Evolutionary conservation across 106 monocot species (phyloP).

Genomic region (Hemerocallis citrina): DNA sequence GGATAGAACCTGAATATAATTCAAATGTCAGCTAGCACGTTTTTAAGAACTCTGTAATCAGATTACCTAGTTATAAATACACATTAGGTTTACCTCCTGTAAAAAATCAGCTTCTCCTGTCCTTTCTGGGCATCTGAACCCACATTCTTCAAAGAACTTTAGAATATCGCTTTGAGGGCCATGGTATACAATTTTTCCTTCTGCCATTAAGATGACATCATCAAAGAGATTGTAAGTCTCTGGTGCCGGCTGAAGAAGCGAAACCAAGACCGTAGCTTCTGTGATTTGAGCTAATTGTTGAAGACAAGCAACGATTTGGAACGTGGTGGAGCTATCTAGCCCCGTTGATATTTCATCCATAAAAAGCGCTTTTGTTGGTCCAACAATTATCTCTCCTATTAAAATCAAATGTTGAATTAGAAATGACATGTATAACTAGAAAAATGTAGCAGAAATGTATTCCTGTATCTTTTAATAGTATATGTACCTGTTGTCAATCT

Average conservation of each 20-base stretch:
- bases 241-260: slow-evolving; percentile 87
- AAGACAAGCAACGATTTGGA: slow-evolving; percentile 70
- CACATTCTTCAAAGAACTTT: slow-evolving; percentile 65
- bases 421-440: too few relatives aligned
- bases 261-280: slow-evolving; percentile 66
- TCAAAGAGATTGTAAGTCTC: slow-evolving; percentile 83
- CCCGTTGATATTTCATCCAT: slow-evolving; percentile 99
- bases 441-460: not conserved
- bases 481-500: slow-evolving; percentile 83
- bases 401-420: too few relatives aligned
- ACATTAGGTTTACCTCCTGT: slow-evolving; percentile 48
- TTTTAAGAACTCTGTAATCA: not conserved
- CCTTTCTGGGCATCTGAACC: slow-evolving; percentile 83
- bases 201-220: slow-evolving; percentile 75
- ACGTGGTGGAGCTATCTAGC: slow-evolving; percentile 83
- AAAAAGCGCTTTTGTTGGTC: slow-evolving; percentile 74
- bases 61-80: not conserved
- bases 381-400: slow-evolving; percentile 81
- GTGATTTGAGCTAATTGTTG: slow-evolving; percentile 67
- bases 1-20: not conserved
- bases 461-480: not conserved
- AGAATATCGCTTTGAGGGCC: slow-evolving; percentile 45
- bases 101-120: slow-evolving; percentile 87
- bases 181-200: slow-evolving; percentile 70
- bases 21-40: not conserved